Evolutionary conservation across 2,329 filamentous ascomycete species (phyloP).

Genomic region (Stachybotrys chlorohalonatus): DNA sequence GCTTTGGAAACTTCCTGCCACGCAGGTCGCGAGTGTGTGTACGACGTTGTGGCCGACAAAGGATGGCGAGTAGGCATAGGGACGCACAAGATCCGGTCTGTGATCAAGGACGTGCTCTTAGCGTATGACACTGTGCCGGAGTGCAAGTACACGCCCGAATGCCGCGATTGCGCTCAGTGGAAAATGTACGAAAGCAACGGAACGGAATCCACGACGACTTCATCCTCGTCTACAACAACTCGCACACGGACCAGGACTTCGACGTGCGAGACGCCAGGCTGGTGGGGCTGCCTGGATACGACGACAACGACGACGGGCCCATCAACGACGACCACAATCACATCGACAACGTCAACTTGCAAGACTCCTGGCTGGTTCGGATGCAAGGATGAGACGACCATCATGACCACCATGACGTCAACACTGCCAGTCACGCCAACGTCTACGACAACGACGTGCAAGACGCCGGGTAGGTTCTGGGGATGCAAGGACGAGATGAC

Average conservation of each 20-base stretch:
- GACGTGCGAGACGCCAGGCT: conserved; percentile 85
- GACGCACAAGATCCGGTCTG: conserved; percentile 80
- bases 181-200: conserved; percentile 92
- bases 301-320: conserved; percentile 33
- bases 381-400: conserved; percentile 41
- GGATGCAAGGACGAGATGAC: conserved; percentile 40
- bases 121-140: conserved; percentile 73
- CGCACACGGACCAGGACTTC: conserved; percentile 62
- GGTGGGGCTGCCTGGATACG: conserved; percentile 74
- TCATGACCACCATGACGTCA: conserved; percentile 22
- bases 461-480: conserved; percentile 47
- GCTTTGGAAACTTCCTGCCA: conserved; percentile 92
- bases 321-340: conserved; percentile 33
- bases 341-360: conserved; percentile 45
- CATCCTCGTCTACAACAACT: conserved; percentile 44
- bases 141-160: conserved; percentile 69
- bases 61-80: conserved; percentile 88
- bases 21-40: conserved; percentile 77
- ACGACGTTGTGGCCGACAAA: conserved; percentile 85
- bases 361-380: conserved; percentile 59
- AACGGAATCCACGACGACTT: conserved; percentile 63
- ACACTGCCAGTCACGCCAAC: conserved; percentile 14
- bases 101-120: conserved; percentile 80
- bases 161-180: conserved; percentile 86
- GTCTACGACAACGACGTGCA: conserved; percentile 26